Base-by-base conservation (phyloP, 129 eudicot species). In the Tagetes erecta region DNA sequence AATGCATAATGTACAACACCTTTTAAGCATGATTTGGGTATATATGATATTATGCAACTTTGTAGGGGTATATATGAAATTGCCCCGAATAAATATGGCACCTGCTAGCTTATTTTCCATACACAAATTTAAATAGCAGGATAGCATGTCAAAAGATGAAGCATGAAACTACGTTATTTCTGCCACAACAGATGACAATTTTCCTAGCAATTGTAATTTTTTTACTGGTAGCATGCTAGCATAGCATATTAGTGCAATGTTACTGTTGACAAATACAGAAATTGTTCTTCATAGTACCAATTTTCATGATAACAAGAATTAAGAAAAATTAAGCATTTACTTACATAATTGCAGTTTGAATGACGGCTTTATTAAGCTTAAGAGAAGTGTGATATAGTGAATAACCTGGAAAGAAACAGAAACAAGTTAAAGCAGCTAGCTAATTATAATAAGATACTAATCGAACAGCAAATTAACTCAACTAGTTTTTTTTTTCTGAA, bases 301-400 rank as follows among this genome's bases (percentile, higher is more conserved):
- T 30, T 7, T 20, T 20, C 27, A 20, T 20, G 27, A 20, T 40
- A 10, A 6, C 51, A 8, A 50, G 4, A 66, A 44, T 4, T 62
- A 40, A 8, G 11, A 39, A 9, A 41, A 30, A 3, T 11, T 59
- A 78, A 62, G 72, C 47, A 39, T 71, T 34, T 40, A 34, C 73
- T 72, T 72, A 78, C 82, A 78, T 78, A 27, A 53, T 65, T 41
- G 51, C 42, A 44, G 27, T 20, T 20, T 20, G 27, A 20, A 20
- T 20, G 27, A 20, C 27, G 27, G 27, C 27, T 20, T 20, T 20
- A 20, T 20, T 20, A 20, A 20, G 27, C 27, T 20, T 20, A 20
- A 20, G 27, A 20, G 27, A 20, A 20, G 27, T 20, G 27, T 20
- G 27, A 20, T 20, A 20, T 20, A 20, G 27, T 20, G 27, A 20